These are phyloP conservation scores for Termitomyces sp. DNA, from an alignment of 768 basidiomycete species.

Conservation along the genomic window DNA sequence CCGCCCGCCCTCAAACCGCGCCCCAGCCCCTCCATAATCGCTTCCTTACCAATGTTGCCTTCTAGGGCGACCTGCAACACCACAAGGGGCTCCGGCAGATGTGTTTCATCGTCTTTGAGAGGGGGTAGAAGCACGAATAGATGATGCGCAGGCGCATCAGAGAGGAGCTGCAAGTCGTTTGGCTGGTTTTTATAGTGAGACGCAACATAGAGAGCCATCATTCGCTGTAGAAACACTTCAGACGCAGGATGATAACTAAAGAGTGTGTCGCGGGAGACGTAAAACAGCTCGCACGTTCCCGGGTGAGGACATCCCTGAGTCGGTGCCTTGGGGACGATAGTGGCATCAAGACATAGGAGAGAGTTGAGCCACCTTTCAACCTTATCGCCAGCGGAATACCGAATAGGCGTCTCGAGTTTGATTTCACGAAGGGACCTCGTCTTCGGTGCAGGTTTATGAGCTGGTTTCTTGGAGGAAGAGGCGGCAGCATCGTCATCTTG, in stretches of 20 bases:
- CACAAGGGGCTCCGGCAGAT: conserved; percentile 91
- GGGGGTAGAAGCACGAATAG: conserved; percentile 95
- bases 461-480: conserved; percentile 52
- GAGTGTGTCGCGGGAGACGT: conserved; percentile 92
- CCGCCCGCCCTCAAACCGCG: conserved; percentile 86
- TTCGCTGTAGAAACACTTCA: conserved; percentile 96
- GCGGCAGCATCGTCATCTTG: conserved; percentile 34
- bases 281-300: conserved; percentile 90
- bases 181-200: conserved; percentile 99
- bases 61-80: conserved; percentile 96
- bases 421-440: conserved; percentile 86
- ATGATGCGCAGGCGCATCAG: conserved; percentile 95
- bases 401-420: conserved; percentile 93
- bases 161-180: conserved; percentile 96
- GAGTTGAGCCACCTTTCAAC: conserved; percentile 94
- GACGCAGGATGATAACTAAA: conserved; percentile 97
- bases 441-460: conserved; percentile 56
- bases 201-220: conserved; percentile 98
- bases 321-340: conserved; percentile 45
- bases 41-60: conserved; percentile 84
- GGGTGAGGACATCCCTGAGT: conserved; percentile 90
- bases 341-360: conserved; percentile 88
- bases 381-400: conserved; percentile 82
- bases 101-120: conserved; percentile 84
- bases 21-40: conserved; percentile 82